Conservation (phyloP, 306 rosid genomes). For the Medicago ruthenica region DNA sequence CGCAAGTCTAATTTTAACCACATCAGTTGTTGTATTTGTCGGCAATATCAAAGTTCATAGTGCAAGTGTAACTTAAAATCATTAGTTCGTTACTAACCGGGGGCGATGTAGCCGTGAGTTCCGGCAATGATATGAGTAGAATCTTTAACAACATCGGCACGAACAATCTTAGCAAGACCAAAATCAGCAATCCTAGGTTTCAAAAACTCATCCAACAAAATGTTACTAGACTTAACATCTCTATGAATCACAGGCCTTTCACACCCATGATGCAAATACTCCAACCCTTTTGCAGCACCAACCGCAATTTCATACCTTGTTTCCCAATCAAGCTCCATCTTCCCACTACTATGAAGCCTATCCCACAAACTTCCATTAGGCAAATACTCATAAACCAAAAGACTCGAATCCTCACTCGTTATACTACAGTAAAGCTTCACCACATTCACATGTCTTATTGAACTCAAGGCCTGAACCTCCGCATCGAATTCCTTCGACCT, state of each 20-base stretch:
- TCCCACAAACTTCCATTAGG: constrained; percentile 96
- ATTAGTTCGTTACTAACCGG: constrained; percentile 59
- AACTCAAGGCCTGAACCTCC: constrained; percentile 82
- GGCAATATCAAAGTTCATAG: background rate
- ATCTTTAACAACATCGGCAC: constrained; percentile 52
- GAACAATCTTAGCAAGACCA: constrained; percentile 86
- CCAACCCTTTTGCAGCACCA: constrained; percentile 93
- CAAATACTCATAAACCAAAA: constrained; percentile 87
- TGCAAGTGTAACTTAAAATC: background rate
- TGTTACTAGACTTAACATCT: constrained; percentile 92
- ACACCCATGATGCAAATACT: constrained; percentile 85
- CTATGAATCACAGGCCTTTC: constrained; percentile 84
- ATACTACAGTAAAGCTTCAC: constrained; percentile 92
- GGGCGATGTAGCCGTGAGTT: constrained; percentile 94
- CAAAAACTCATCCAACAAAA: constrained; percentile 81
- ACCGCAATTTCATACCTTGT: constrained; percentile 77
- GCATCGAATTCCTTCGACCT: constrained; percentile 76
- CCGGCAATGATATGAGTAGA: constrained; percentile 87
- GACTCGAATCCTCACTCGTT: constrained; percentile 85
- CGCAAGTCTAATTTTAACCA: background rate
- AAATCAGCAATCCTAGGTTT: constrained; percentile 95
- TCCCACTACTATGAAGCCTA: constrained; percentile 62
- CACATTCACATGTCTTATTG: constrained; percentile 91
- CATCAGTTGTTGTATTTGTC: background rate
- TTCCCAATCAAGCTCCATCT: constrained; percentile 93